Base-by-base conservation (phyloP, 2,329 filamentous ascomycete genomes). In the Hypoxylon sp. region DNA sequence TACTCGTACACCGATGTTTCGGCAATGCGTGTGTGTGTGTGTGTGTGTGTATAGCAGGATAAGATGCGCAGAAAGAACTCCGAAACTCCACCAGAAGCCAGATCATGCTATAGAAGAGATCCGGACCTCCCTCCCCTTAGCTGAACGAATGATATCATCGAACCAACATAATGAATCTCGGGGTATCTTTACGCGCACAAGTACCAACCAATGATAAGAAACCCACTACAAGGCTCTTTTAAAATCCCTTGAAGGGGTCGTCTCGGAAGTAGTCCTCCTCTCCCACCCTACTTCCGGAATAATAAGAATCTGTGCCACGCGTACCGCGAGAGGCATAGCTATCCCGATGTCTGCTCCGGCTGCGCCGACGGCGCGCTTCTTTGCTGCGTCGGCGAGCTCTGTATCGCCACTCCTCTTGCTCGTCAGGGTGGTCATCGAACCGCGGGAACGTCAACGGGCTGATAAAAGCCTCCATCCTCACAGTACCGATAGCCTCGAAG, bases 401-500 rank as follows among this genome's bases (percentile, higher is more conserved):
- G 50, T 83, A 81, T 55, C 81, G 79, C 67, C 82, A 80, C 68
- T 88, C 85, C 23, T 87, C 85, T 21, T 81, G 78, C 68, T 87
- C 85, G 59, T 85, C 82, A 0, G 82, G 80, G 45, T 81, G 79
- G 11, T 86, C 84, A 11, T 82, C 80, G 57, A 84, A 81, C 28
- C 81, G 80, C 2, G 81, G 81, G 67, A 84, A 82, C 1, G 86
- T 82, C 10, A 90, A 78, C 0, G 89, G 89, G 73, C 84, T 89
- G 72, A 99, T 97, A 78, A 98, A 99, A 0, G 96, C 96, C 79
- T 98, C 95, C 95, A 99, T 98, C 28, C 96, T 89, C 50, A 98
- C 89, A 1, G 94, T 98, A 1, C 94, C 94, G 63, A 97, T 91
- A 1, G 92, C 92, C 73, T 97, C 94, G 75, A 96, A 96, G 81